phyloP scores from a whole-genome alignment of 495 filamentous ascomycete species.

The Oidiodendron maius region DNA sequence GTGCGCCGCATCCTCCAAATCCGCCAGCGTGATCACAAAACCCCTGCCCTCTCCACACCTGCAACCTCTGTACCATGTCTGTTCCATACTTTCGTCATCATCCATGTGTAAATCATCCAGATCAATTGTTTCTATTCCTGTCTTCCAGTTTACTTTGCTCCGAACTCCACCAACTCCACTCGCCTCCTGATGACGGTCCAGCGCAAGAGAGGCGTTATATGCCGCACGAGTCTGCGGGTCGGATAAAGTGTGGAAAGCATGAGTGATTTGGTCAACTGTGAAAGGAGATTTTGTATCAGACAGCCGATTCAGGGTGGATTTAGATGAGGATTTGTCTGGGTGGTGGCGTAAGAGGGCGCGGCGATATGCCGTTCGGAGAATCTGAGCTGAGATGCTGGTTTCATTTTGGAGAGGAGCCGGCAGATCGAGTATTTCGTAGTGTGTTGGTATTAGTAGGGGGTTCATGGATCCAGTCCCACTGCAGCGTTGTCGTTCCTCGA shows the following conservation, averaged over 20 bases:
- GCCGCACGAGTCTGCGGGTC: constrained; percentile 48
- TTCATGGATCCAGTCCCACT: constrained; percentile 5
- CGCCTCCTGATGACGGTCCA: background rate
- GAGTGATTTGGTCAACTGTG: constrained; percentile 70
- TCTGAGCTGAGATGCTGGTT: constrained; percentile 17
- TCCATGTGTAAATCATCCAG: constrained; percentile 68
- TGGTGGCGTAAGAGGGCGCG: constrained; percentile 72
- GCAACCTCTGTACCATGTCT: constrained; percentile 62
- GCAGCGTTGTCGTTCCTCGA: no score
- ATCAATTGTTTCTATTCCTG: constrained; percentile 75
- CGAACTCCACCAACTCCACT: background rate
- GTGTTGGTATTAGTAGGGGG: constrained; percentile 21
- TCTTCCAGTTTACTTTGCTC: constrained; percentile 41
- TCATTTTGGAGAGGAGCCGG: constrained; percentile 23
- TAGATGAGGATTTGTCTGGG: constrained; percentile 58
- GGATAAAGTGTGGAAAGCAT: constrained; percentile 67
- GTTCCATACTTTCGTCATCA: constrained; percentile 29
- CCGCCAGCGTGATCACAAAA: constrained; percentile 61
- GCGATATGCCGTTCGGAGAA: constrained; percentile 71
- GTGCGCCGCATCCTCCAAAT: constrained; percentile 57
- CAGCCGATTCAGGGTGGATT: background rate
- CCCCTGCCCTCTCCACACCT: constrained; percentile 75
- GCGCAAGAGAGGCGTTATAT: constrained; percentile 45
- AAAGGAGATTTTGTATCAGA: background rate
- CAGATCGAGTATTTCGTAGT: constrained; percentile 51